A percentile compares a stretch with the other conserved stretches of the same genome.
Evolutionary conservation across 2,329 filamentous ascomycete species (phyloP).

Genomic region (Cladosporium sp.): DNA sequence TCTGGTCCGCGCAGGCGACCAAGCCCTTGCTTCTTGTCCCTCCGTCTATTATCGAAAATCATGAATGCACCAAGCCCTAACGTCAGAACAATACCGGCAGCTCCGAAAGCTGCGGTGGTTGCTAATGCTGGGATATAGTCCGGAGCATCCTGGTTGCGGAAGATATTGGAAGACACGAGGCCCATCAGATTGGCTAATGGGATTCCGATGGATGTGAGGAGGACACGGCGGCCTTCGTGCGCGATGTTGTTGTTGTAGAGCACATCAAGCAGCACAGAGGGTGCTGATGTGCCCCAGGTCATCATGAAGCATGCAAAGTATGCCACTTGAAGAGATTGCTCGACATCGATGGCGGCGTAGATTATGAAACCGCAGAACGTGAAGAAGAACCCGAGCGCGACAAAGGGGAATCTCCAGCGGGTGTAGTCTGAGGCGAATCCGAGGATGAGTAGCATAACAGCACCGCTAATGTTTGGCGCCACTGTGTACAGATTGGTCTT

Average conservation of each 20-base stretch:
- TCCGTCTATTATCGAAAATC: constrained; percentile 59
- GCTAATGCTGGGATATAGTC: constrained; percentile 64
- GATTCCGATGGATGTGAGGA: constrained; percentile 67
- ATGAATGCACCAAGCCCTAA: constrained; percentile 59
- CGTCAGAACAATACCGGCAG: constrained; percentile 53
- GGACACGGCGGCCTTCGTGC: constrained; percentile 67
- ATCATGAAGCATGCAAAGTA: constrained; percentile 80
- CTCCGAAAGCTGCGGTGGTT: constrained; percentile 63
- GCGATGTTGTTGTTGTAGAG: constrained; percentile 84
- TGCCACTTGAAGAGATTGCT: constrained; percentile 58
- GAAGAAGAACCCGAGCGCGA: constrained; percentile 67
- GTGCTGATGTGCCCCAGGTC: constrained; percentile 72
- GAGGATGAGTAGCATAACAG: constrained; percentile 66
- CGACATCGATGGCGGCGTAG: constrained; percentile 65
- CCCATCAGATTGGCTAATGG: constrained; percentile 75
- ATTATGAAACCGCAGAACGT: constrained; percentile 77
- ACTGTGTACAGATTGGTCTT: constrained; percentile 79
- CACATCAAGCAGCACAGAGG: constrained; percentile 63
- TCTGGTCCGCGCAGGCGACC: constrained; percentile 51
- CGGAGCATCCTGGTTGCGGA: constrained; percentile 58
- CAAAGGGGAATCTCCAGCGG: constrained; percentile 68
- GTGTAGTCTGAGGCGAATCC: constrained; percentile 66
- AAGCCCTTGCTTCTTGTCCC: constrained; percentile 47
- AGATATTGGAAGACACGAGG: constrained; percentile 65
- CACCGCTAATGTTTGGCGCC: constrained; percentile 71